Conservation (phyloP, 495 filamentous ascomycete genomes). For the Aspergillus funiculosus region DNA sequence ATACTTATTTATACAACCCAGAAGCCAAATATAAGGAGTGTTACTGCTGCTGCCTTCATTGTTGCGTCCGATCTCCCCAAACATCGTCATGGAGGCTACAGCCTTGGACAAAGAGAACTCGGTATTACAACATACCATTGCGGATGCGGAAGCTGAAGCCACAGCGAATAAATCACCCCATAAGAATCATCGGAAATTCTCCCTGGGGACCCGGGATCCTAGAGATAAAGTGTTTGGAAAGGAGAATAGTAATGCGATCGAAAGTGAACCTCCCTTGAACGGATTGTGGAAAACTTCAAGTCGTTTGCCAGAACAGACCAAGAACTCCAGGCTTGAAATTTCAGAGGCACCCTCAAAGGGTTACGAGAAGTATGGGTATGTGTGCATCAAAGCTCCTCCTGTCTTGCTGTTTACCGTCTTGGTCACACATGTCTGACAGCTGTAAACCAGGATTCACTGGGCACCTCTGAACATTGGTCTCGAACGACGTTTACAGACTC, state of each 20-base stretch:
- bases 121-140: not conserved
- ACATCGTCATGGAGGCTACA: conserved; percentile 2
- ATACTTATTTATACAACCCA: too few relatives aligned
- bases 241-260: not conserved
- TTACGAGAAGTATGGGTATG: conserved; percentile 11
- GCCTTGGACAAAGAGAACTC: conserved; percentile 5
- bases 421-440: conserved; percentile 2
- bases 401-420: not conserved
- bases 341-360: not conserved
- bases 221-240: not conserved
- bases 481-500: conserved; percentile 78
- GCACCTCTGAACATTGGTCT: conserved; percentile 85
- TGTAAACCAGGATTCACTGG: conserved; percentile 58
- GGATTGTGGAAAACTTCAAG: not conserved
- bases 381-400: conserved; percentile 4
- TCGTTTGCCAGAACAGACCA: not conserved
- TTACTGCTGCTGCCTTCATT: too few relatives aligned
- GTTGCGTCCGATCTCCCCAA: too few relatives aligned
- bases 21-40: too few relatives aligned
- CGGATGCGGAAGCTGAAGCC: not conserved
- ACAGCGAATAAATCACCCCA: not conserved
- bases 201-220: not conserved
- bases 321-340: not conserved
- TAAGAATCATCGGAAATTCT: not conserved
- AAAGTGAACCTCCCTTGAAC: not conserved